Evolutionary conservation across 257 asterid genomes (phyloP), one percentile per base, ranked within the genome.

Genomic region (Gardenia jasminoides): DNA sequence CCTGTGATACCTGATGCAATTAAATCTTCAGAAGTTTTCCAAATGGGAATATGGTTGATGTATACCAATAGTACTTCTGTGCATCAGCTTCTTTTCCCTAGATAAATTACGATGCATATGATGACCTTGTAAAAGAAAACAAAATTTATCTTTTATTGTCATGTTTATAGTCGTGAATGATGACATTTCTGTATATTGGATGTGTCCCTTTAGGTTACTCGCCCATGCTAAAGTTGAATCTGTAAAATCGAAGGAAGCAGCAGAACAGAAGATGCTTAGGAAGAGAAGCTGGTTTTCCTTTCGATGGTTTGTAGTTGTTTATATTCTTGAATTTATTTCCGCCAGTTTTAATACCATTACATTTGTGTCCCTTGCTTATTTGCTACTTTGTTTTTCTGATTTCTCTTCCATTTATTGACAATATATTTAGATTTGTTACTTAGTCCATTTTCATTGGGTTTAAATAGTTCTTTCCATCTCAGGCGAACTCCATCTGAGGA

Each of bases 181-280:
- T 72, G 15, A 50, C 47, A 3, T 74, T 74, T 2, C 12, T 74
- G 7, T 16, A 30, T 30, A 22, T 83, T 46, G 28, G 83, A 76
- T 74, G 26, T 46, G 28, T 84, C 78, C 76, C 41, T 87, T 62
- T 90, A 96, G 99, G 94, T 96, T 96, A 78, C 97, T 93, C 82
- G 99, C 98, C 83, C 99, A 90, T 85, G 98, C 97, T 74, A 96
- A 89, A 86, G 97, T 92, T 87, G 97, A 96, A 84, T 88, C 97
- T 75, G 96, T 91, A 72, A 96, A 93, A 88, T 93, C 99, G 6
- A 96, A 93, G 90, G 99, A 95, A 87, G 99, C 97, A 76, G 96
- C 97, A 76, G 93, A 92, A 73, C 93, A 87, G 88, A 90, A 89
- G 84, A 81, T 87, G 93, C 90, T 82, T 62, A 88, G 84, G 84